Conservation (phyloP, 2,329 filamentous ascomycete genomes). For the Botryosphaeria dothidea region DNA sequence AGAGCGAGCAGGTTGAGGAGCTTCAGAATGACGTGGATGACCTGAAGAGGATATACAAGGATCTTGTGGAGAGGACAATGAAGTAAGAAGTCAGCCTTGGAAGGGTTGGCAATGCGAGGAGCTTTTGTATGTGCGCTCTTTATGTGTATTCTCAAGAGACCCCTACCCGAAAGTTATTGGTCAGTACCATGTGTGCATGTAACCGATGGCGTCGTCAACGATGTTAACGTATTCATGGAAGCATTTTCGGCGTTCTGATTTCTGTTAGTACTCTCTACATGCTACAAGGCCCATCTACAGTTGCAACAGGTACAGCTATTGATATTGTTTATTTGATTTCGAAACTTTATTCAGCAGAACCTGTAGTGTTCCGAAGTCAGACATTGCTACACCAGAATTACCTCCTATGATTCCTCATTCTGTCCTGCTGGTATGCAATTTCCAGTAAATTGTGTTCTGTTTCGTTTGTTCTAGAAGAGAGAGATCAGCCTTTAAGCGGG, state of each 20-base stretch:
- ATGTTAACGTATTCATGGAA: slow-evolving; percentile 7
- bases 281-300: neutral
- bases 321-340: neutral
- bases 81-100: slow-evolving; percentile 47
- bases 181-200: neutral
- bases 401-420: too few relatives aligned
- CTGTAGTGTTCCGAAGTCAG: too few relatives aligned
- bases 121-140: neutral
- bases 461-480: too few relatives aligned
- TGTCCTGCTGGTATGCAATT: too few relatives aligned
- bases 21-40: slow-evolving; percentile 84
- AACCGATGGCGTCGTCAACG: slow-evolving; percentile 2
- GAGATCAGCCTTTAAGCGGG: too few relatives aligned
- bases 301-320: neutral
- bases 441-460: too few relatives aligned
- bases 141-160: neutral
- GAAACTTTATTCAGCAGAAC: too few relatives aligned
- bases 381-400: too few relatives aligned
- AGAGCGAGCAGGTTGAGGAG: slow-evolving; percentile 93
- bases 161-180: neutral
- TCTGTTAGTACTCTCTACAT: neutral
- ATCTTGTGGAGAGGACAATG: slow-evolving; percentile 83
- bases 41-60: slow-evolving; percentile 94
- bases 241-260: neutral
- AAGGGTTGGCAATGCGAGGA: neutral